Evolutionary conservation across 192 early-diverging fungal genomes (phyloP), one percentile per base, ranked within the genome.

Genomic region (Backusella tarrabulga): DNA sequence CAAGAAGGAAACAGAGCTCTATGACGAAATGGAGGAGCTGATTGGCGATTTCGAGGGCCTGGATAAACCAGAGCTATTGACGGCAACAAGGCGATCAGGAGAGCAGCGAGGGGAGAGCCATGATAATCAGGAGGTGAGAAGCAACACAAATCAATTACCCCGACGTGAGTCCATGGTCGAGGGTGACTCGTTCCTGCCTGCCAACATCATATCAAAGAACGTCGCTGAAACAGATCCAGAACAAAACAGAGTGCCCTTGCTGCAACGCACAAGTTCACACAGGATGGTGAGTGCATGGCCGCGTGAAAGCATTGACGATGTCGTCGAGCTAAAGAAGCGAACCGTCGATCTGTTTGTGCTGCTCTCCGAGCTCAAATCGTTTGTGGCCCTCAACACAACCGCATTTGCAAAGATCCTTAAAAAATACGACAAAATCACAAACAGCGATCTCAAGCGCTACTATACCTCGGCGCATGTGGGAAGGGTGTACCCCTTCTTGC

Each of bases 351-450:
- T 97, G 54, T 99, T 94, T 81, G 93, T 97, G 42, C 77, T 91
- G 67, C 85, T 97, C 0, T 91, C 90, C 34, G 96, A 97, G 74
- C 86, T 99, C 14, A 93, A 94, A 40, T 93, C 94, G 2, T 99
- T 93, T 79, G 93, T 92, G 21, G 91, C 93, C 46, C 88, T 97
- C 67, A 97, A 99, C 88, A 84, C 90, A 75, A 97, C 95, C 0
- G 97, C 95, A 19, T 99, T 97, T 83, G 85, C 88, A 85, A 99
- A 99, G 81, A 96, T 97, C 78, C 83, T 97, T 21, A 99, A 99
- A 87, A 99, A 99, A 86, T 99, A 93, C 78, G 97, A 98, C 84
- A 98, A 98, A 82, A 94, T 98, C 34, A 95, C 94, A 6, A 86
- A 90, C 46, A 87, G 74, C 72, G 87, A 91, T 23, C 85, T 96